Percentiles rank a stretch among this genome's conserved stretches.
phyloP scores from a whole-genome alignment of 768 basidiomycete species.

The Leccinum boreale region DNA sequence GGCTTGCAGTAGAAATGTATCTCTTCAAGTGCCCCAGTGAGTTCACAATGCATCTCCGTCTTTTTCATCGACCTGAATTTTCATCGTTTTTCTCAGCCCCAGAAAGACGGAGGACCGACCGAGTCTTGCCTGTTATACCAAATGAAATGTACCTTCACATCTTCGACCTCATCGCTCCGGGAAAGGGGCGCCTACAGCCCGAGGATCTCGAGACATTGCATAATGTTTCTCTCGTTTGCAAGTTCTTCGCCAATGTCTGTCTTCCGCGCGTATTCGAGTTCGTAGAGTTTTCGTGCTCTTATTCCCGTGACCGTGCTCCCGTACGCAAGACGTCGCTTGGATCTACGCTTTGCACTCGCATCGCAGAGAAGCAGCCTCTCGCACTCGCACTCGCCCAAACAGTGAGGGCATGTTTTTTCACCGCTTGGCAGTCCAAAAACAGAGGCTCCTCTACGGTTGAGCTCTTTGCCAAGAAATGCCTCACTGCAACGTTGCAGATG shows the following conservation, averaged over 20 bases:
- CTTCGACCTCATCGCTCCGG: neutral
- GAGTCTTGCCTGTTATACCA: neutral
- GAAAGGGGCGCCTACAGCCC: neutral
- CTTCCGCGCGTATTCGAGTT: neutral
- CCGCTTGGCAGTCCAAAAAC: rapidly evolving
- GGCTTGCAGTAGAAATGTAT: neutral
- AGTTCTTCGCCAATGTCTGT: neutral
- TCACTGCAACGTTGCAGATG: neutral
- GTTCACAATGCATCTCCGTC: neutral
- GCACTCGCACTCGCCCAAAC: neutral
- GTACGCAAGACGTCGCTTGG: neutral
- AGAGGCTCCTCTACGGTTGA: neutral
- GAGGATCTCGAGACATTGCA: neutral
- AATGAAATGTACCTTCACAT: neutral
- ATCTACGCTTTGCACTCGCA: neutral
- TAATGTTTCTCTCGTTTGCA: neutral
- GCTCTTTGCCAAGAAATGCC: neutral
- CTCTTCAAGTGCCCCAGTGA: neutral
- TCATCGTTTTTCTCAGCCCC: neutral
- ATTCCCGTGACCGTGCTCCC: neutral
- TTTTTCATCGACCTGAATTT: neutral
- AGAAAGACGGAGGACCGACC: neutral
- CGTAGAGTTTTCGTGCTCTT: neutral
- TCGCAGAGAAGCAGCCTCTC: neutral
- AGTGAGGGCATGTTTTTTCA: neutral